A percentile compares a stretch with the other conserved stretches of the same genome.
phyloP scores from a whole-genome alignment of 331 rosid species.

The Stylosanthes scabra region DNA sequence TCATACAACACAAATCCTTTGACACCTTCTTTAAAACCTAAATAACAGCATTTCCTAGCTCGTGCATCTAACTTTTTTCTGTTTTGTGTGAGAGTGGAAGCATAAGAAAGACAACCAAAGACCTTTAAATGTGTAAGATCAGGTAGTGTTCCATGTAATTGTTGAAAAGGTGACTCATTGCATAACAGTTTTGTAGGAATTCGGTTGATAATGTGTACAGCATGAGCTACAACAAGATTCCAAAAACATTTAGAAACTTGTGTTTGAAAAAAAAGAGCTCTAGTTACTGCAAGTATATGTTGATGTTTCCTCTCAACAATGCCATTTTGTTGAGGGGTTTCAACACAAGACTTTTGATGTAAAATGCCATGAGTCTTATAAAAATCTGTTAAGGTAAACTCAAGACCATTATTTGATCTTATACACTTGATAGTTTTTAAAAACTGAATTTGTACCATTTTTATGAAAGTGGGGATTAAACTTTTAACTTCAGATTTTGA shows the following conservation, averaged over 20 bases:
- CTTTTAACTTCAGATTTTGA: not conserved
- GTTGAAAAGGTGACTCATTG: too few species aligned
- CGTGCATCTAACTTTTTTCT: not conserved
- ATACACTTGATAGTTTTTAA: too few species aligned
- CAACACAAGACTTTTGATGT: not conserved
- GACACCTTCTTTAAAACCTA: not conserved
- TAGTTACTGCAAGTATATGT: not conserved
- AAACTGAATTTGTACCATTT: not conserved
- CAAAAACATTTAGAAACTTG: not conserved
- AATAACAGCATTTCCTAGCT: not conserved
- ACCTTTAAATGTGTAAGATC: not conserved
- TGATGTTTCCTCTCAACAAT: not conserved
- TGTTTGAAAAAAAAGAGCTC: not conserved
- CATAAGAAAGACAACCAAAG: not conserved
- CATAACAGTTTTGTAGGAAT: not conserved
- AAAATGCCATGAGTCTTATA: not conserved
- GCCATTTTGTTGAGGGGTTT: not conserved
- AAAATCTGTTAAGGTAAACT: too few species aligned
- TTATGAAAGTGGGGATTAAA: too few species aligned
- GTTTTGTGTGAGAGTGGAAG: not conserved
- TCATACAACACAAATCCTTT: not conserved
- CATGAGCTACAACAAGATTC: not conserved
- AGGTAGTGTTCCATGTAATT: not conserved
- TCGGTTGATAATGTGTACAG: not conserved
- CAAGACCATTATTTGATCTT: not conserved